Percentiles rank a stretch among this genome's conserved stretches.
Conservation (phyloP, 805 yeast genomes). For the Metschnikowia hibisci region DNA sequence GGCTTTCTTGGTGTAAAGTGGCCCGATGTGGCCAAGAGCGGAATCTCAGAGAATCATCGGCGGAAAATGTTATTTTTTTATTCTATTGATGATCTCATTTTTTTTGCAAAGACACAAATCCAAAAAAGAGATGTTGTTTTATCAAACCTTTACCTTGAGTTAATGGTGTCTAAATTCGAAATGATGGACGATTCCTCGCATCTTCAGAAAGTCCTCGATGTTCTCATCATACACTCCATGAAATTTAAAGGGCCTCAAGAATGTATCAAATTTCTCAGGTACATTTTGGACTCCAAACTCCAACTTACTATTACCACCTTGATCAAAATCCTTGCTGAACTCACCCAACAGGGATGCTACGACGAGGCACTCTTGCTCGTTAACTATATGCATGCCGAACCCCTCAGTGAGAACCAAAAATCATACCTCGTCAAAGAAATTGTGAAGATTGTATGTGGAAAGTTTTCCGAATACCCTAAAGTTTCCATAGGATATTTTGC, state of each 20-base stretch:
- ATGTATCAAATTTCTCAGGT: conserved; percentile 30
- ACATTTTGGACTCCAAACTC: conserved; percentile 27
- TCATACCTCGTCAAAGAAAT: conserved; percentile 27
- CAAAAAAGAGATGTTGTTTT: conserved; percentile 27
- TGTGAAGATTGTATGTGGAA: conserved; percentile 26
- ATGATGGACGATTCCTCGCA: conserved; percentile 1
- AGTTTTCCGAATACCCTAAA: conserved; percentile 31
- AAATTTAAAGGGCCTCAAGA: conserved; percentile 34
- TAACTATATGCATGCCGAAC: conserved; percentile 27
- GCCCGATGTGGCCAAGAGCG: conserved; percentile 29
- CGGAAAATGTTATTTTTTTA: conserved; percentile 31
- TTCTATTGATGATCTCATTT: conserved; percentile 24
- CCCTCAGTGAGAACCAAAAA: conserved; percentile 18
- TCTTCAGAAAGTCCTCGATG: conserved; percentile 25
- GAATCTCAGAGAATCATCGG: conserved; percentile 17
- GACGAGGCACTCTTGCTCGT: conserved; percentile 35
- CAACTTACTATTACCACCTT: conserved; percentile 24
- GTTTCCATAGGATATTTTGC: conserved; percentile 36
- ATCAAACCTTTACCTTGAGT: conserved; percentile 32
- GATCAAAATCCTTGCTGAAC: conserved; percentile 26
- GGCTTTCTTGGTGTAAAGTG: conserved; percentile 35
- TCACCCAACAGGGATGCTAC: conserved; percentile 26
- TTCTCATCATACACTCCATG: conserved; percentile 33
- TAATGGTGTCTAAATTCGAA: conserved; percentile 38
- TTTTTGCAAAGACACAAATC: conserved; percentile 23